Evolutionary conservation across 805 yeast genomes (phyloP), one percentile per base, ranked within the genome.

Genomic region (Ogataea parapolymorpha): DNA sequence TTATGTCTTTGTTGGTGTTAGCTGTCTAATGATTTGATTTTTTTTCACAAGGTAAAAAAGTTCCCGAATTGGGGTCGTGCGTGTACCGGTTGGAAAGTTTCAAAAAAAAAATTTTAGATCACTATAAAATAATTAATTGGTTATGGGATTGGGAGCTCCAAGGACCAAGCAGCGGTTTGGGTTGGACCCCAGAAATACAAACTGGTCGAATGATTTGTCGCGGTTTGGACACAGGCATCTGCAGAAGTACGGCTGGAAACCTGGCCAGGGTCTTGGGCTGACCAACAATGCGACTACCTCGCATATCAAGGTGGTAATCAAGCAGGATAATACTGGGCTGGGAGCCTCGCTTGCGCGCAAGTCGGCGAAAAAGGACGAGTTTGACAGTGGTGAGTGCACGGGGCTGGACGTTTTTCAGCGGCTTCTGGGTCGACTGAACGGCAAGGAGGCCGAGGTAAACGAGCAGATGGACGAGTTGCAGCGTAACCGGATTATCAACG

Each of bases 321-420:
- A 90, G 61, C 87, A 83, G 30, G 96, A 91, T 53, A 86, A 75
- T 37, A 63, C 78, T 3, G 99, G 99, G 0, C 70, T 91, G 6
- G 99, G 99, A n/a, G 85, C 95, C n/a, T 80, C 77, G 49, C 66
- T 82, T 31, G 77, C 79, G 10, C 59, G 53, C 32, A 56, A 59
- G 32, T 63, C 65, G 40, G 54, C 69, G 30, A 75, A 77, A 51
- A 74, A 68, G 32, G 93, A 82, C 51, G 86, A 78, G 49, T 79
- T 82, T 53, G 88, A 82, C 52, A 75, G 79, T 49, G 95, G 87
- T 43, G 95, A 87, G 50, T 81, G 91, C 50, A 85, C 89, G 9
- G 96, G 97, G 3, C 71, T 91, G 30, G 98, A 93, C 61, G 95
- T 84, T 3, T 91, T 93, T 59, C 99, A 91, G 67, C 74, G 95